A percentile compares a stretch with the other conserved stretches of the same genome.
Conservation (phyloP, 2,329 filamentous ascomycete species). For the Diaporthe vexans region DNA sequence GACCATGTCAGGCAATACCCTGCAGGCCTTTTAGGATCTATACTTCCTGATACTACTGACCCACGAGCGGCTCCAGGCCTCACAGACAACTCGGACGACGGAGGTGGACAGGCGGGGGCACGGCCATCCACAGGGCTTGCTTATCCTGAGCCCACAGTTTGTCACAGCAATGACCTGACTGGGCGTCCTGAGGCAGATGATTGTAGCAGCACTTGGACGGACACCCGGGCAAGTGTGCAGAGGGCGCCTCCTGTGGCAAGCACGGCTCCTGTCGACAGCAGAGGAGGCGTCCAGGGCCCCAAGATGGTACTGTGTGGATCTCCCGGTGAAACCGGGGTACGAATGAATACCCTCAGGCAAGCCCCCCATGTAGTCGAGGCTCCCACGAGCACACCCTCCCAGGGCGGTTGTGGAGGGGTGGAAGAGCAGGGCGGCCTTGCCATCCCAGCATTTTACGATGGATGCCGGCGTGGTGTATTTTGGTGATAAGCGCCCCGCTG, state of each 20-base stretch:
- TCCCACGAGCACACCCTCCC: constrained; percentile 19
- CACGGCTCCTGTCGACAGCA: constrained; percentile 6
- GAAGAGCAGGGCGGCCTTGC: constrained; percentile 21
- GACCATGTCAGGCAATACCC: constrained; percentile 26
- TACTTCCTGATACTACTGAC: constrained; percentile 27
- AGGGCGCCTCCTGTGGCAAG: constrained; percentile 31
- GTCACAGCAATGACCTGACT: constrained; percentile 27
- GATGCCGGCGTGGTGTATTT: constrained; percentile 17
- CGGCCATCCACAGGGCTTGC: constrained; percentile 6
- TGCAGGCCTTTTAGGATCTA: constrained; percentile 26
- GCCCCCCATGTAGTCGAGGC: constrained; percentile 15
- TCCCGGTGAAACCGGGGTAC: constrained; percentile 22
- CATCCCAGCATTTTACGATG: constrained; percentile 10
- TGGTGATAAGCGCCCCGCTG: constrained; percentile 31
- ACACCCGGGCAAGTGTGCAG: constrained; percentile 7
- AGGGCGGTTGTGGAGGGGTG: constrained; percentile 3
- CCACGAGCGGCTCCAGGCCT: constrained; percentile 28
- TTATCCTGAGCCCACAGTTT: constrained; percentile 16
- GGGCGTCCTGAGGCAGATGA: constrained; percentile 18
- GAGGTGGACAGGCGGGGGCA: constrained; percentile 14
- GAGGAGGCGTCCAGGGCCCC: constrained; percentile 11
- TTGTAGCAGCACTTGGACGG: constrained; percentile 16
- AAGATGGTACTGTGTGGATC: constrained; percentile 34
- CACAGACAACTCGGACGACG: constrained; percentile 27
- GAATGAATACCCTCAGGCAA: constrained; percentile 16